Percentiles rank a stretch among this genome's conserved stretches.
phyloP scores from a whole-genome alignment of 1,139 yeast species.

The Pneumocystis jirovecii region DNA sequence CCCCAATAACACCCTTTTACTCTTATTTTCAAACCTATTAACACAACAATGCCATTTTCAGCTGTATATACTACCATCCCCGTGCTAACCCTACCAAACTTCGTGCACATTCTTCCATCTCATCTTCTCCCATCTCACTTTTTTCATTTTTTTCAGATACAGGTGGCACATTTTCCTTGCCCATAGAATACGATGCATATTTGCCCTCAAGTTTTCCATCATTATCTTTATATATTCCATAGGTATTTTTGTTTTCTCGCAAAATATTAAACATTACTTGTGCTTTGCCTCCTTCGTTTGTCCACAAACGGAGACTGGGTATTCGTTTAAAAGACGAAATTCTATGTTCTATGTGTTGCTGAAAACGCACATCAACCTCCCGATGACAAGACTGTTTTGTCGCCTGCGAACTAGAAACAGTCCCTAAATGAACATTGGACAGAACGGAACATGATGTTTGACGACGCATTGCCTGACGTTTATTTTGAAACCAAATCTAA shows the following conservation, averaged over 20 bases:
- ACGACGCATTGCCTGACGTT: constrained; percentile 61
- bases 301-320: not conserved
- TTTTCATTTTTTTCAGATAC: not conserved
- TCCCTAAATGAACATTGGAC: not conserved
- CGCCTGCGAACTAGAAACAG: not conserved
- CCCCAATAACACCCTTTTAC: not conserved
- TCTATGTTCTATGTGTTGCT: not conserved
- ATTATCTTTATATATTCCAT: not conserved
- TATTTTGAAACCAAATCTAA: constrained; percentile 86
- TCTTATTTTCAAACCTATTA: not conserved
- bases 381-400: not conserved
- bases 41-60: not conserved
- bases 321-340: not conserved
- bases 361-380: not conserved
- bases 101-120: not conserved
- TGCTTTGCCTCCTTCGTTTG: not conserved
- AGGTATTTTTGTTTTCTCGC: not conserved
- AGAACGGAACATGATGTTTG: not conserved
- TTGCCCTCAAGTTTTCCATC: not conserved
- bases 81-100: not conserved
- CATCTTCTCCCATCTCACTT: not conserved
- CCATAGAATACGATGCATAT: not conserved
- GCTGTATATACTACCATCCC: not conserved
- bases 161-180: not conserved
- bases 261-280: not conserved